Evolutionary conservation across 2,329 filamentous ascomycete genomes (phyloP).

Genomic region (Epichloe gansuensis): DNA sequence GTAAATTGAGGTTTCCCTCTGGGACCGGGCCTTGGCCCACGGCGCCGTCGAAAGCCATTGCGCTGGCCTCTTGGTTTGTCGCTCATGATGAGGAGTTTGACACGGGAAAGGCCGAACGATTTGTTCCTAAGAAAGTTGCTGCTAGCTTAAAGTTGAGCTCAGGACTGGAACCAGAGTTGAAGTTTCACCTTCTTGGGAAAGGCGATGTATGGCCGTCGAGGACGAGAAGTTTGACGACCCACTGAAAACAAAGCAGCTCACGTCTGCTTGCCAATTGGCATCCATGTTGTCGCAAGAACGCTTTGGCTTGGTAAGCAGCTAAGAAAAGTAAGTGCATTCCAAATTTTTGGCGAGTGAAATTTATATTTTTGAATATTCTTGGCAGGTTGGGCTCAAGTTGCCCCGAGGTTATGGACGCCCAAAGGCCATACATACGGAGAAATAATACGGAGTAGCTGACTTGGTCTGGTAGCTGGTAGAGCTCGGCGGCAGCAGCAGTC

Average conservation of each 20-base stretch:
- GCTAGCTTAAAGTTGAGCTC: too few relatives aligned
- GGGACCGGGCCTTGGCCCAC: slow-evolving; percentile 1
- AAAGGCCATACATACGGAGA: too few relatives aligned
- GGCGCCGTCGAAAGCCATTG: slow-evolving; percentile 1
- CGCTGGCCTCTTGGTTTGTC: slow-evolving; percentile 2
- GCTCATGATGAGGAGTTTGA: neutral
- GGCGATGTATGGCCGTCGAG: neutral
- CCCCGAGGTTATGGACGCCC: too few relatives aligned
- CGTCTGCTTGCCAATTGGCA: neutral
- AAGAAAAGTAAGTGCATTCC: too few relatives aligned
- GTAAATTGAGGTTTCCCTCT: neutral
- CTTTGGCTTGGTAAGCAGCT: neutral
- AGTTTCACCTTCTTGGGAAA: neutral
- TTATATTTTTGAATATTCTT: too few relatives aligned
- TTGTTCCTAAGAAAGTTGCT: too few relatives aligned
- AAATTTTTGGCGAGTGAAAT: too few relatives aligned
- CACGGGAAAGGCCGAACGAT: neutral
- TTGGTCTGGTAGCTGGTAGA: too few relatives aligned
- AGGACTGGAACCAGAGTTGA: neutral
- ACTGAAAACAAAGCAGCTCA: neutral
- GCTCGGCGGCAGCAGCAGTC: too few relatives aligned
- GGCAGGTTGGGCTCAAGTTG: too few relatives aligned
- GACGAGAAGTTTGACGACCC: neutral
- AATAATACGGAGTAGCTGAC: too few relatives aligned
- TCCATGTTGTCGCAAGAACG: neutral